These are phyloP conservation scores for Austropuccinia psidii DNA, from an alignment of 1,284 basidiomycete genomes.

Conservation along the genomic window DNA sequence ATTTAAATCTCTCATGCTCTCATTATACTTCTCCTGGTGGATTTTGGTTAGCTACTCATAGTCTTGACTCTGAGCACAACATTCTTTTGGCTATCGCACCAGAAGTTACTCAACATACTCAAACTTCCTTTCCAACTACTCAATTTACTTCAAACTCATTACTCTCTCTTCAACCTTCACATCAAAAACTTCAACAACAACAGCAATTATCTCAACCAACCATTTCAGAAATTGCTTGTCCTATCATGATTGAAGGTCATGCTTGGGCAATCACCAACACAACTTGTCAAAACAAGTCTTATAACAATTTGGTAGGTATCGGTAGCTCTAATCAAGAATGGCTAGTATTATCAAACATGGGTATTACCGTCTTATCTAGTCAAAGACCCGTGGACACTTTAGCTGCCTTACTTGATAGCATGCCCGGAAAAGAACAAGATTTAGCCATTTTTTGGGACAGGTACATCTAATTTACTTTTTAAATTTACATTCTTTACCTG, in stretches of 20 bases:
- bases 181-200: not conserved
- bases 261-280: slow-evolving; percentile 66
- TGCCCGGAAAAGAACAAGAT: slow-evolving; percentile 38
- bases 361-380: slow-evolving; percentile 73
- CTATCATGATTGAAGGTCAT: slow-evolving; percentile 66
- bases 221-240: slow-evolving; percentile 61
- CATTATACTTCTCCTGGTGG: slow-evolving; percentile 54
- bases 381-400: slow-evolving; percentile 74
- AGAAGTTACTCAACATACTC: slow-evolving; percentile 53
- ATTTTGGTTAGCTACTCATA: slow-evolving; percentile 46
- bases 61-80: slow-evolving; percentile 65
- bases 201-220: slow-evolving; percentile 51
- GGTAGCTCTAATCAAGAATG: slow-evolving; percentile 63
- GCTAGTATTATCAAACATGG: slow-evolving; percentile 75
- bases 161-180: slow-evolving; percentile 50
- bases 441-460: slow-evolving; percentile 46
- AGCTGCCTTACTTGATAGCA: slow-evolving; percentile 50
- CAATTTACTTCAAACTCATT: slow-evolving; percentile 40
- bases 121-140: slow-evolving; percentile 43
- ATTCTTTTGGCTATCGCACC: slow-evolving; percentile 67
- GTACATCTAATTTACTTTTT: slow-evolving; percentile 35
- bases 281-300: slow-evolving; percentile 47
- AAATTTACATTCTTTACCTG: not conserved
- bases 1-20: slow-evolving; percentile 46
- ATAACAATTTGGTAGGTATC: slow-evolving; percentile 53